These are phyloP conservation scores for Boletus eberwhitei DNA, from an alignment of 768 basidiomycete species.

Conservation along the genomic window DNA sequence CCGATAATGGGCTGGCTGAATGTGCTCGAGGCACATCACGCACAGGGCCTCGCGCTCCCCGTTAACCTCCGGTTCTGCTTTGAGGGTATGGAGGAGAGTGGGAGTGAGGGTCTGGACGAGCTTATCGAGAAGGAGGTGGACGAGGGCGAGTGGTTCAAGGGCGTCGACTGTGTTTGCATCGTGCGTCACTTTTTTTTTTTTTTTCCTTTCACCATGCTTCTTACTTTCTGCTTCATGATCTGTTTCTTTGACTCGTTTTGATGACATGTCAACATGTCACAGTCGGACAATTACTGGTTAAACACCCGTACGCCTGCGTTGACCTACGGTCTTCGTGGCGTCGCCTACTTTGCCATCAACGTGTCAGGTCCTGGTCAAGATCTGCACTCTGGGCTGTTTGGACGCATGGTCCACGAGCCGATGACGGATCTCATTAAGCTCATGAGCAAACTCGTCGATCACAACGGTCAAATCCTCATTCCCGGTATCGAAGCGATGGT, in stretches of 20 bases:
- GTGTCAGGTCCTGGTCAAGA: conserved; percentile 83
- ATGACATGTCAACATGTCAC: neutral
- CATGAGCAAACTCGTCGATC: conserved; percentile 81
- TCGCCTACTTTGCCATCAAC: conserved; percentile 81
- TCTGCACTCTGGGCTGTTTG: conserved; percentile 88
- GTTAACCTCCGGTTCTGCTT: conserved; percentile 92
- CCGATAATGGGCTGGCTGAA: conserved; percentile 89
- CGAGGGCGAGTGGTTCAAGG: conserved; percentile 74
- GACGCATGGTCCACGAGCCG: conserved; percentile 79
- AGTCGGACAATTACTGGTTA: conserved; percentile 96
- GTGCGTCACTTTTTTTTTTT: conserved; percentile 38
- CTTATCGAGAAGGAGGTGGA: conserved; percentile 74
- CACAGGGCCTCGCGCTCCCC: conserved; percentile 66
- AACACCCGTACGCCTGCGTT: conserved; percentile 75
- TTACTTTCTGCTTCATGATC: neutral
- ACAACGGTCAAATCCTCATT: conserved; percentile 78
- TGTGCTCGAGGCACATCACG: conserved; percentile 78
- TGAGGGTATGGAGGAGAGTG: conserved; percentile 97
- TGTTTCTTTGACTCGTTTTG: neutral
- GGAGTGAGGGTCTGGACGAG: conserved; percentile 87
- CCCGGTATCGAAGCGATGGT: conserved; percentile 90
- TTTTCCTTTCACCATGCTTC: neutral
- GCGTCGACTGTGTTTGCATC: conserved; percentile 92
- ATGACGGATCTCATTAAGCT: conserved; percentile 90
- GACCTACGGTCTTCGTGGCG: conserved; percentile 87